phyloP scores from a whole-genome alignment of 1,284 basidiomycete species.

The Sporisorium exsertum region DNA sequence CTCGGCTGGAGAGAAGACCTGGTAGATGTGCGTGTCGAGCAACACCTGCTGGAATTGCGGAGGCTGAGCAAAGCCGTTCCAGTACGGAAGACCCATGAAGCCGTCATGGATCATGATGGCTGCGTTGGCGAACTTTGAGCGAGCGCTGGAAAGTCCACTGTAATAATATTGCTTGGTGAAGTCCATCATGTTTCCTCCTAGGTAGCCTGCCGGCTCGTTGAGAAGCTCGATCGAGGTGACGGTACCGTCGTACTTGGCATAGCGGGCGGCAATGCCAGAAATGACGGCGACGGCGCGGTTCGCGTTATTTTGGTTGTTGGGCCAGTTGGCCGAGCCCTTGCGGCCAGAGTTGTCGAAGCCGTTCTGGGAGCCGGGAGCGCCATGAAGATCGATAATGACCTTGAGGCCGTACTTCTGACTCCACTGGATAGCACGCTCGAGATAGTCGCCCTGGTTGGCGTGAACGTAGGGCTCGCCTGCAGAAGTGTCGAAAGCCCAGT shows the following conservation, averaged over 20 bases:
- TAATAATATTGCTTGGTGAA: slow-evolving; percentile 54
- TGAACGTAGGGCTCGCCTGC: slow-evolving; percentile 85
- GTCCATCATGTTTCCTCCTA: slow-evolving; percentile 36
- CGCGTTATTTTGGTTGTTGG: slow-evolving; percentile 77
- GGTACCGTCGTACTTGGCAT: slow-evolving; percentile 56
- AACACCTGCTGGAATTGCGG: slow-evolving; percentile 76
- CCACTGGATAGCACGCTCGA: slow-evolving; percentile 79
- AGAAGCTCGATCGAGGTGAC: slow-evolving; percentile 64
- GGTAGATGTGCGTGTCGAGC: slow-evolving; percentile 75
- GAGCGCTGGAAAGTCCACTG: slow-evolving; percentile 47
- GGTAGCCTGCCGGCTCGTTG: slow-evolving; percentile 62
- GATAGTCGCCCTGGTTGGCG: slow-evolving; percentile 77
- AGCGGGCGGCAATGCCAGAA: slow-evolving; percentile 71
- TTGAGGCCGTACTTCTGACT: slow-evolving; percentile 82
- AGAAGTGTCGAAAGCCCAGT: slow-evolving; percentile 88
- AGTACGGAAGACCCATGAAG: slow-evolving; percentile 81
- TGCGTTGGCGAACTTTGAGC: slow-evolving; percentile 42
- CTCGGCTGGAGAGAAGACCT: slow-evolving; percentile 54
- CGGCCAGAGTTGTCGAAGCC: slow-evolving; percentile 76
- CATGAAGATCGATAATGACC: slow-evolving; percentile 80
- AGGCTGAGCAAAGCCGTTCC: slow-evolving; percentile 77
- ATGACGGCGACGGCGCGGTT: slow-evolving; percentile 79
- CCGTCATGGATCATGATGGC: slow-evolving; percentile 81
- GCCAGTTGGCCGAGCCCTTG: slow-evolving; percentile 78
- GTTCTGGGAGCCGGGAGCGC: slow-evolving; percentile 71